Base-by-base conservation (phyloP, 1,284 basidiomycete genomes). In the Testicularia cyperi region DNA sequence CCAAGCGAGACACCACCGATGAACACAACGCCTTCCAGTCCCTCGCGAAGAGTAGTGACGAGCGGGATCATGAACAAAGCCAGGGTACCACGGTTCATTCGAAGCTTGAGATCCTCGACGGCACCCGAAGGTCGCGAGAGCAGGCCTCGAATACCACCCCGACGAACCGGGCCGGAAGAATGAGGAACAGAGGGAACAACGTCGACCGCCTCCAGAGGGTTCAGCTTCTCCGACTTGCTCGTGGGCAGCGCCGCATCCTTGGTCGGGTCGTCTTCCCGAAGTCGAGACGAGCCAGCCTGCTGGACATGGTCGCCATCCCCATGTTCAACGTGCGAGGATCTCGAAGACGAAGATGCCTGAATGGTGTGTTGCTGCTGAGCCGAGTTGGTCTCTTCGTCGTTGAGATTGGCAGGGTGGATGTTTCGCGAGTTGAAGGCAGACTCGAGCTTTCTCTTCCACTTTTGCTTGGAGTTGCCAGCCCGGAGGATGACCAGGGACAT, bases 1-100 rank as follows among this genome's bases (percentile, higher is more conserved):
- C 70, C 67, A 27, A 75, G 69, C 12, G 69, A 70, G 14, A 75
- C 72, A 28, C 72, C 72, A 12, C 71, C 72, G 44, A 73, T 68
- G 42, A 73, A 75, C 18, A 75, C 70, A 25, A 73, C 60, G 6
- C 67, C 71, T 47, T 75, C 72, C 5, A 75, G 52, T 18, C 72
- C 72, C 48, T 75, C 72, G 22, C 72, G 69, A 2, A 73, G 61
- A 9, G 69, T 72, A 13, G 72, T 75, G 46, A 75, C 47, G 30
- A 75, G 55, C 5, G 72, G 72, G 26, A 75, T 70, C 37, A 63
- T 43, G 53, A 75, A 75, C 24, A 75, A 58, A 14, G 70, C 65
- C 12, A 54, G 32, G 0, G 48, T 57, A 4, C 60, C 54, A 10
- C 60, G 60, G 35, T 57, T 63, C 37, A 63, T 39, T 5, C 58